phyloP scores from a whole-genome alignment of 2,329 filamentous ascomycete species.

The Fusarium clavum region DNA sequence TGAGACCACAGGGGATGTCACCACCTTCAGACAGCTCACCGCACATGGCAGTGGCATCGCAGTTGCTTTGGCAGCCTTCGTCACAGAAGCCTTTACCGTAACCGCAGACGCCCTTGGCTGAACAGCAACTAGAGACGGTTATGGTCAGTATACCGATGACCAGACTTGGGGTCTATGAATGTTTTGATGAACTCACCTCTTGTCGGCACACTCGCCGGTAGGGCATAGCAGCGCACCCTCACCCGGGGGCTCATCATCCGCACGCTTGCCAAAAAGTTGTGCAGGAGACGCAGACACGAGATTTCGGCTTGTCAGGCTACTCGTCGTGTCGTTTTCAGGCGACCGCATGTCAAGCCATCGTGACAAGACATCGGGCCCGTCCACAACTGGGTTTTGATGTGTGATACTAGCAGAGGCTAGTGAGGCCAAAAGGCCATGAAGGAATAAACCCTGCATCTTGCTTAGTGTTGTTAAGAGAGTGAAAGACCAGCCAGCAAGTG shows the following conservation, averaged over 20 bases:
- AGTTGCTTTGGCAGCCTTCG: conserved; percentile 3
- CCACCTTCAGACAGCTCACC: conserved; percentile 40
- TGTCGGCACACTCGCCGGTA: not conserved
- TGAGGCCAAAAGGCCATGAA: not conserved
- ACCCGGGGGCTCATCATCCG: not conserved
- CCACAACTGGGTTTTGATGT: not conserved
- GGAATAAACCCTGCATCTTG: not conserved
- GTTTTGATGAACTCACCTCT: not conserved
- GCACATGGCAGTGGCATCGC: conserved; percentile 49
- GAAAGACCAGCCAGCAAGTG: not conserved
- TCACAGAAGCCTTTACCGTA: conserved; percentile 12
- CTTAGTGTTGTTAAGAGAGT: not conserved
- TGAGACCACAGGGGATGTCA: conserved; percentile 43
- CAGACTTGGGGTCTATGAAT: not conserved
- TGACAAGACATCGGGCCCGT: not conserved
- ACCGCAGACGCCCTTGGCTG: not conserved
- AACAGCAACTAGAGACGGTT: not conserved
- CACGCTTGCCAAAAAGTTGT: not conserved
- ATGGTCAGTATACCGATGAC: not conserved
- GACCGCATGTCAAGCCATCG: not conserved
- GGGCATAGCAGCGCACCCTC: not conserved
- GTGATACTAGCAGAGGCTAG: conserved; percentile 1
- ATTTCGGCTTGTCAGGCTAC: not conserved
- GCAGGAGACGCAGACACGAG: not conserved
- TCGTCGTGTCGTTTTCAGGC: not conserved